Evolutionary conservation across 192 early-diverging fungal genomes (phyloP).

Genomic region (Backusella macrospora): DNA sequence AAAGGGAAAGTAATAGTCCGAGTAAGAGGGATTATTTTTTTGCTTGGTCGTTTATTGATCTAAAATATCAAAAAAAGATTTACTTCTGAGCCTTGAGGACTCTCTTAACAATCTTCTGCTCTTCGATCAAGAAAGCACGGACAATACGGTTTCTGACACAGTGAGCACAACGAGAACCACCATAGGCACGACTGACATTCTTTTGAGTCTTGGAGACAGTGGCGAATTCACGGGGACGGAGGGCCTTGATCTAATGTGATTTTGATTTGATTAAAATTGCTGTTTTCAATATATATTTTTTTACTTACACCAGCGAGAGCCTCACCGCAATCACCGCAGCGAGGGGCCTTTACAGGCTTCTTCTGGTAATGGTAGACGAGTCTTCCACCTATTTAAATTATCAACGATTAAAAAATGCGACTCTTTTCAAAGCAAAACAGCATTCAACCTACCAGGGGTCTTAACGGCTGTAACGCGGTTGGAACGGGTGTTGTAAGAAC

Average conservation of each 20-base stretch:
- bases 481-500: constrained; percentile 90
- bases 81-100: constrained; percentile 81
- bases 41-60: not conserved
- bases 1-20: not conserved
- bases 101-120: constrained; percentile 99
- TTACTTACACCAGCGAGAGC: constrained; percentile 83
- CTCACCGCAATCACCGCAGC: constrained; percentile 97
- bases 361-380: constrained; percentile 89
- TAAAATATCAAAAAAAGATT: constrained; percentile 6
- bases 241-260: constrained; percentile 50
- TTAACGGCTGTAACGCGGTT: constrained; percentile 86
- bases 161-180: constrained; percentile 91
- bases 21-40: not conserved
- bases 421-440: not conserved
- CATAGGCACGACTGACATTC: constrained; percentile 94
- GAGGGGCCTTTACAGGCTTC: constrained; percentile 90
- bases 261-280: not conserved
- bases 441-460: constrained; percentile 68
- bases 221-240: constrained; percentile 91
- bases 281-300: too few relatives aligned
- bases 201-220: constrained; percentile 91
- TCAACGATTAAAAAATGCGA: not conserved
- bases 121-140: constrained; percentile 98
- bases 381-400: constrained; percentile 70
- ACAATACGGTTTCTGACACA: constrained; percentile 87